Conservation (phyloP, 371 early-diverging fungal genomes). For the Mycotypha africana region DNA sequence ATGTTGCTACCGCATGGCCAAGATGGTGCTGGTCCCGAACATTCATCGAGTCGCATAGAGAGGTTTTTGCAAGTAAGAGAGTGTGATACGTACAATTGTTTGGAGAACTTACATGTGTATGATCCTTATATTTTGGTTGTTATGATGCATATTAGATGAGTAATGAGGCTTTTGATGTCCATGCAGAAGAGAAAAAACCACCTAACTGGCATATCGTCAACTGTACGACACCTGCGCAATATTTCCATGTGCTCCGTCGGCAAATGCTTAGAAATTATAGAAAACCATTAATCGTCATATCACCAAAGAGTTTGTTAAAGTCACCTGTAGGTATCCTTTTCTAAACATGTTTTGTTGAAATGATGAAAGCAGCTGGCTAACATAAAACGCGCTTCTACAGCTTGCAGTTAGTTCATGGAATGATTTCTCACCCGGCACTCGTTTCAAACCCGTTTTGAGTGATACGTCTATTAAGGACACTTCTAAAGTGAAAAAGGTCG, state of each 20-base stretch:
- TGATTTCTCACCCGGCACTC: conserved; percentile 83
- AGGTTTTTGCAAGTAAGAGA: conserved; percentile 86
- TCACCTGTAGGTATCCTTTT: conserved; percentile 26
- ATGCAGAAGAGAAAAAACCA: conserved; percentile 42
- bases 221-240: conserved; percentile 93
- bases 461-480: conserved; percentile 46
- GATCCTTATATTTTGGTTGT: too few relatives aligned
- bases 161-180: conserved; percentile 67
- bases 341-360: not conserved
- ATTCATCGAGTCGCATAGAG: conserved; percentile 85
- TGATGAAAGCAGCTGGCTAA: too few relatives aligned
- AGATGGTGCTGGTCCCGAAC: conserved; percentile 97
- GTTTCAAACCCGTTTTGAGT: conserved; percentile 75
- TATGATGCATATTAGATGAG: too few relatives aligned
- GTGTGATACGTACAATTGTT: too few relatives aligned
- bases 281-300: conserved; percentile 87
- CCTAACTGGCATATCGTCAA: conserved; percentile 92
- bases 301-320: conserved; percentile 81
- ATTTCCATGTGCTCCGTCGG: conserved; percentile 92
- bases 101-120: not conserved
- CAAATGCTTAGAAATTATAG: conserved; percentile 86
- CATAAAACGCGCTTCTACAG: conserved; percentile 12
- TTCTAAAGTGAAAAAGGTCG: conserved; percentile 59
- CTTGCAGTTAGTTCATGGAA: conserved; percentile 65
- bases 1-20: conserved; percentile 95